Conservation (phyloP, 306 rosid species). For the Crataegus laevigata region DNA sequence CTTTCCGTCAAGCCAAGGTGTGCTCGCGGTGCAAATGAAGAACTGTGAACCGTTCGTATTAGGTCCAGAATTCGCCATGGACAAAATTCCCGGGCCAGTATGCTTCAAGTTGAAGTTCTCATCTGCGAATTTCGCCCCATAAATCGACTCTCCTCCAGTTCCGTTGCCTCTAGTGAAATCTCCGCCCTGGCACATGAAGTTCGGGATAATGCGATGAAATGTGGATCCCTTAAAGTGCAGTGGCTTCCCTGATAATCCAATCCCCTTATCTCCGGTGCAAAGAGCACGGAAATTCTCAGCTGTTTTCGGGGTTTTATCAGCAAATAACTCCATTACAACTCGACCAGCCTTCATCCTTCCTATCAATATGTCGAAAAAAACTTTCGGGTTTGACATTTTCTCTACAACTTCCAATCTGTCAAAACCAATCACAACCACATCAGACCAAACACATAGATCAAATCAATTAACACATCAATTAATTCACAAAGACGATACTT, state of each 20-base stretch:
- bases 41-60: slow-evolving; percentile 86
- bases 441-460: background rate
- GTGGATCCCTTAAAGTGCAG: slow-evolving; percentile 66
- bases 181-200: slow-evolving; percentile 85
- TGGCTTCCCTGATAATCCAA: slow-evolving; percentile 57
- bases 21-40: slow-evolving; percentile 53
- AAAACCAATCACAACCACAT: background rate
- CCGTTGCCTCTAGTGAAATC: slow-evolving; percentile 81
- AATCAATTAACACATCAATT: background rate
- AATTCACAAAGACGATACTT: background rate
- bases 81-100: slow-evolving; percentile 68
- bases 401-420: background rate
- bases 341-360: slow-evolving; percentile 77
- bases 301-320: slow-evolving; percentile 68
- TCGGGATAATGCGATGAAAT: slow-evolving; percentile 76
- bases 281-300: slow-evolving; percentile 91
- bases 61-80: slow-evolving; percentile 85
- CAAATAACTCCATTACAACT: slow-evolving; percentile 64
- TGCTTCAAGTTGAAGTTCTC: slow-evolving; percentile 76
- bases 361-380: slow-evolving; percentile 73
- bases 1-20: slow-evolving; percentile 76
- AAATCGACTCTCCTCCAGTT: slow-evolving; percentile 86
- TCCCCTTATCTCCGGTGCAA: slow-evolving; percentile 73
- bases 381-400: slow-evolving; percentile 68
- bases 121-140: slow-evolving; percentile 56